These are phyloP conservation scores for Juglanconis oblonga DNA, from an alignment of 2,329 filamentous ascomycete genomes.

Conservation along the genomic window DNA sequence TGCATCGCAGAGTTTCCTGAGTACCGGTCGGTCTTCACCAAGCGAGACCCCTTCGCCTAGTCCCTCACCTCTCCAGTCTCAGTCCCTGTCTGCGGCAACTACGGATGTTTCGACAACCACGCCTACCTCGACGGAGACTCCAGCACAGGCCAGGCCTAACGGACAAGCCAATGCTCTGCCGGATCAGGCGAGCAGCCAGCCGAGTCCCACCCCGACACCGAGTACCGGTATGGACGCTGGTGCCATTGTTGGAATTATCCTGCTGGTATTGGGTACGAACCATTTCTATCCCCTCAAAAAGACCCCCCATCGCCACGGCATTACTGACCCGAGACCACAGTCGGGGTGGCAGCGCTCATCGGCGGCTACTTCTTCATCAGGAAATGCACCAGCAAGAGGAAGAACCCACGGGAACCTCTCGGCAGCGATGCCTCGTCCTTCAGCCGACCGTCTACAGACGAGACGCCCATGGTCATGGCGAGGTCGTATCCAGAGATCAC, in stretches of 20 bases:
- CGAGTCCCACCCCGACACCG: not conserved
- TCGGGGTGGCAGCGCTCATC: not conserved
- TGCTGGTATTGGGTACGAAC: not conserved
- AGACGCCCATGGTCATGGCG: not conserved
- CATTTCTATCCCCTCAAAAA: not conserved
- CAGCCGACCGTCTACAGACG: not conserved
- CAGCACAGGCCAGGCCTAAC: not conserved
- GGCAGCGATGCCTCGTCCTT: not conserved
- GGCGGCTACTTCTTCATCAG: not conserved
- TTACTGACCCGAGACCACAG: not conserved
- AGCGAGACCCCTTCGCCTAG: too few relatives aligned
- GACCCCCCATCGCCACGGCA: not conserved
- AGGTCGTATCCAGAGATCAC: not conserved
- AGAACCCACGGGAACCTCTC: not conserved
- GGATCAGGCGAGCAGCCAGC: not conserved
- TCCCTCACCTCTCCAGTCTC: too few relatives aligned
- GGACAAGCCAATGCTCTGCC: not conserved
- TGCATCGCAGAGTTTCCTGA: too few relatives aligned
- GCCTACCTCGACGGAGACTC: not conserved
- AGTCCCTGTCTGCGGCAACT: too few relatives aligned
- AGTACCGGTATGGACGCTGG: not conserved
- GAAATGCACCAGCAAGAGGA: not conserved
- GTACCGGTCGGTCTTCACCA: too few relatives aligned
- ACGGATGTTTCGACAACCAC: too few relatives aligned
- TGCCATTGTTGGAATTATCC: not conserved